A percentile compares a stretch with the other conserved stretches of the same genome.
phyloP scores from a whole-genome alignment of 768 basidiomycete species.

The Mycena floridula region DNA sequence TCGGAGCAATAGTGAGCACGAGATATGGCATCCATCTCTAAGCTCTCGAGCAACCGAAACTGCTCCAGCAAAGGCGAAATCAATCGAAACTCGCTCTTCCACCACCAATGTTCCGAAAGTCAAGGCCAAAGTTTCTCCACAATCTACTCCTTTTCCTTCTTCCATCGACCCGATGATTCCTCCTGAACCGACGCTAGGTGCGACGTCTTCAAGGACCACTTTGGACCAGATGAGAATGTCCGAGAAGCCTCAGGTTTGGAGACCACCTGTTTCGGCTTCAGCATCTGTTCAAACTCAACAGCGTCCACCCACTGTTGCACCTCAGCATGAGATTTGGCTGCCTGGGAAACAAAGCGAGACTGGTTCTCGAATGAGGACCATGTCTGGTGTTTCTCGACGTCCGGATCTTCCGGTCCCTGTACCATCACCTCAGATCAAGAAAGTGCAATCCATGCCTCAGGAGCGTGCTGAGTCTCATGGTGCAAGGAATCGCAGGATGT shows the following conservation, averaged over 20 bases:
- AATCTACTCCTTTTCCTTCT: conserved; percentile 9
- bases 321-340: conserved; percentile 9
- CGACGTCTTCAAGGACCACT: conserved; percentile 13
- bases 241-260: conserved; percentile 5
- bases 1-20: too few relatives aligned
- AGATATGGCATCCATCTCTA: too few relatives aligned
- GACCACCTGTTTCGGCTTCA: conserved; percentile 1
- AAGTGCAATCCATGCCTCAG: conserved; percentile 12
- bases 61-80: not conserved
- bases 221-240: conserved; percentile 13
- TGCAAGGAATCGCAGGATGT: conserved; percentile 19
- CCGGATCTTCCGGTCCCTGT: too few relatives aligned
- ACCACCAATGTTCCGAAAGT: conserved; percentile 8
- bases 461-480: conserved; percentile 8
- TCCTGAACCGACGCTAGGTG: conserved; percentile 10
- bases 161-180: conserved; percentile 8
- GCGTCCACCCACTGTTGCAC: too few relatives aligned
- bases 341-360: too few relatives aligned
- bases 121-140: conserved; percentile 17
- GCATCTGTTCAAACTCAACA: conserved; percentile 1
- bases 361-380: too few relatives aligned
- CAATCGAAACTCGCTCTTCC: conserved; percentile 6
- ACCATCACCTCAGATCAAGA: conserved; percentile 20
- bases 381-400: conserved; percentile 2
- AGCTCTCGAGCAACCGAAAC: too few relatives aligned